Percentiles rank a stretch among this genome's conserved stretches.
Conservation (phyloP, 176 grass and related monocot species). For the Olyra latifolia region DNA sequence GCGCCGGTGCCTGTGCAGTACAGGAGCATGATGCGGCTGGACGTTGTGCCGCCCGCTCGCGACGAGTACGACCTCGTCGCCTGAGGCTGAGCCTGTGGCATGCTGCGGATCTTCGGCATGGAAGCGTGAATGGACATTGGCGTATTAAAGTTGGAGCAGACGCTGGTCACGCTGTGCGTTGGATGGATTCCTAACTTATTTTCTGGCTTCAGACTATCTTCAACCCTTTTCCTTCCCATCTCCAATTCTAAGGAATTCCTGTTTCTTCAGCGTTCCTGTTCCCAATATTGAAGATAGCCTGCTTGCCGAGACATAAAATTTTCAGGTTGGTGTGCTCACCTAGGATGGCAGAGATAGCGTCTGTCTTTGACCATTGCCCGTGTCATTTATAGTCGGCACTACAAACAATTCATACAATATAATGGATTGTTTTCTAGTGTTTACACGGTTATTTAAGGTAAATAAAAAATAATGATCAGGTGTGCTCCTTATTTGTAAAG, state of each 20-base stretch:
- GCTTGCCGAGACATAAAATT: not conserved
- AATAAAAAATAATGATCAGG: too few species aligned
- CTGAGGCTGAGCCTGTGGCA: not conserved
- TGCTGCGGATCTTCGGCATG: not conserved
- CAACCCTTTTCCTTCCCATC: too few species aligned
- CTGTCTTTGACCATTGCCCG: too few species aligned
- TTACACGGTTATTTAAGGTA: too few species aligned
- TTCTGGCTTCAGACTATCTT: not conserved
- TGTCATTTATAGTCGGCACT: too few species aligned
- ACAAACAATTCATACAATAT: too few species aligned
- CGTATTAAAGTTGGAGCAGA: not conserved
- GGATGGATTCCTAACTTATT: not conserved
- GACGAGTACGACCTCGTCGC: conserved; percentile 77
- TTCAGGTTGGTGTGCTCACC: not conserved
- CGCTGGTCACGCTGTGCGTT: not conserved
- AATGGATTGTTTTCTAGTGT: too few species aligned
- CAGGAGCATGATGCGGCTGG: conserved; percentile 66
- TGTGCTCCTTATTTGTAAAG: too few species aligned
- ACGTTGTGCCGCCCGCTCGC: conserved; percentile 54
- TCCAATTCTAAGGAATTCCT: too few species aligned
- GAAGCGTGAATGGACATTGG: not conserved
- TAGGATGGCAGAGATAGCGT: too few species aligned
- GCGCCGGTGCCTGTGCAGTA: conserved; percentile 41
- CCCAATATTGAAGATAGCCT: not conserved
- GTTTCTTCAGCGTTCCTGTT: too few species aligned